Evolutionary conservation across 352 stramenopile species (phyloP).

Genomic region (Vaucheria bursata): DNA sequence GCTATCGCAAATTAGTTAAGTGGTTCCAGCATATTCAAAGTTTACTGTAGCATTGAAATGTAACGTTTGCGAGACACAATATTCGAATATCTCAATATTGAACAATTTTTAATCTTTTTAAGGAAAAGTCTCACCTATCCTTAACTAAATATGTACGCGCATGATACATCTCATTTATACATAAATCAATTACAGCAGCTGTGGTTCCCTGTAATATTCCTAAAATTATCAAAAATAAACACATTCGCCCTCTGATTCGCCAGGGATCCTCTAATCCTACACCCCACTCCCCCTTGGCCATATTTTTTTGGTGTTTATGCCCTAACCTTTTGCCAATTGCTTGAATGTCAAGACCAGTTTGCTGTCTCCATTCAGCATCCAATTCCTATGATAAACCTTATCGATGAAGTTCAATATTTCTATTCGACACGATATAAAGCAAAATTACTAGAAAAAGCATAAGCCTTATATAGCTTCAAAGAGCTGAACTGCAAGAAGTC

Average conservation of each 20-base stretch:
- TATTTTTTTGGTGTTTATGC: background rate
- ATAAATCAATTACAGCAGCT: constrained; percentile 15
- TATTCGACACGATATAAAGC: too few species aligned
- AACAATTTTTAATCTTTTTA: background rate
- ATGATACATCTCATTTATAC: constrained; percentile 4
- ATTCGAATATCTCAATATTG: constrained; percentile 5
- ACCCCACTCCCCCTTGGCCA: background rate
- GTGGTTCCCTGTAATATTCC: constrained; percentile 16
- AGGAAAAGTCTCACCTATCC: background rate
- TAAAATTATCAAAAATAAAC: constrained; percentile 19
- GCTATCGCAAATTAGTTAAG: too few species aligned
- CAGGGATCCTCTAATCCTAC: background rate
- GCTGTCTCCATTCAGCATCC: background rate
- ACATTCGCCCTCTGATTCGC: background rate
- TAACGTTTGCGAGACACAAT: background rate
- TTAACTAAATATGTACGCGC: background rate
- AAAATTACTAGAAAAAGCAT: too few species aligned
- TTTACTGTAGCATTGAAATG: background rate
- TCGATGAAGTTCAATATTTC: too few species aligned
- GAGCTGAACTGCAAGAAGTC: too few species aligned
- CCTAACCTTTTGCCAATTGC: background rate
- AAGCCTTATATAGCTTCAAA: too few species aligned
- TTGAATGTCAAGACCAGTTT: background rate
- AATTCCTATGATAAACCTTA: background rate
- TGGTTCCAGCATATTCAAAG: too few species aligned